Conservation (phyloP, 2,329 filamentous ascomycete genomes). For the Aspergillus phoenicis region DNA sequence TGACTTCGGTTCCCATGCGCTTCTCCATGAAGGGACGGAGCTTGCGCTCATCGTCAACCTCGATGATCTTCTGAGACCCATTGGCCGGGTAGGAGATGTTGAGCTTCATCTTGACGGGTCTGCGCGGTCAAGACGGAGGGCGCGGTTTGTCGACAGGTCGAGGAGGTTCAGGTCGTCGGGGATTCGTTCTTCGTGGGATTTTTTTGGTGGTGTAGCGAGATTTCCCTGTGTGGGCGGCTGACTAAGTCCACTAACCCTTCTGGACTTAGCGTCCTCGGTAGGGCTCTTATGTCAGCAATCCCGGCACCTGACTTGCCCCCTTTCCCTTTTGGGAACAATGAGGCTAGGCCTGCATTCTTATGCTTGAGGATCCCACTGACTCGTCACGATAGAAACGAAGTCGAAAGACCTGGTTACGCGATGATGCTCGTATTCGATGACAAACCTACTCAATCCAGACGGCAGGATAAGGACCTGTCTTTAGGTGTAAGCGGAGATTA, state of each 20-base stretch:
- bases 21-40: slow-evolving; percentile 98
- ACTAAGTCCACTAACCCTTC: slow-evolving; percentile 38
- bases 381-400: too few species aligned
- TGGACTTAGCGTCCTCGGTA: slow-evolving; percentile 27
- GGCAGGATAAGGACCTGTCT: too few species aligned
- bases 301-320: neutral
- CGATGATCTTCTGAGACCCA: slow-evolving; percentile 99
- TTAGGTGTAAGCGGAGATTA: too few species aligned
- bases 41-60: slow-evolving; percentile 99
- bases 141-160: slow-evolving; percentile 47
- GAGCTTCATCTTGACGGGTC: slow-evolving; percentile 70
- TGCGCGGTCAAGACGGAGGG: slow-evolving; percentile 52
- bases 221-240: slow-evolving; percentile 41
- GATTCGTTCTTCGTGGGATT: slow-evolving; percentile 41
- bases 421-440: too few species aligned
- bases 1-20: slow-evolving; percentile 69
- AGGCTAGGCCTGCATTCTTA: neutral
- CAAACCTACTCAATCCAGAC: too few species aligned
- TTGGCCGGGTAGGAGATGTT: slow-evolving; percentile 93
- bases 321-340: neutral
- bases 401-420: neutral
- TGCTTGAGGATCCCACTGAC: neutral
- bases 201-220: slow-evolving; percentile 47
- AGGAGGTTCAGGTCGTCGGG: slow-evolving; percentile 41
- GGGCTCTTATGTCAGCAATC: slow-evolving; percentile 29